Percentiles rank a stretch among this genome's conserved stretches.
These are phyloP conservation scores for Trifolium dubium DNA, from an alignment of 306 rosid genomes.

Conservation along the genomic window DNA sequence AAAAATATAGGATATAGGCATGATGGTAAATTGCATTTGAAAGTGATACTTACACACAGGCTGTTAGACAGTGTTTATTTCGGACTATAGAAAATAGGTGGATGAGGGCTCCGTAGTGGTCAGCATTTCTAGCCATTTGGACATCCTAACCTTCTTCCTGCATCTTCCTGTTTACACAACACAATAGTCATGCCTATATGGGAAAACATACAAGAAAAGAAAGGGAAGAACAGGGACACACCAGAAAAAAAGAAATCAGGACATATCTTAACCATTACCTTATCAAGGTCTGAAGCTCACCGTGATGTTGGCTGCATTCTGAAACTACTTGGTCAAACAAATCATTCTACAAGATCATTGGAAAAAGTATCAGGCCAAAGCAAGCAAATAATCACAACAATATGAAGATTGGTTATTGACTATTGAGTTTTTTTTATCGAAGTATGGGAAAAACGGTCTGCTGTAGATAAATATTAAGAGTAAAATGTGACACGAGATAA, in stretches of 20 bases:
- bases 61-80: constrained; percentile 85
- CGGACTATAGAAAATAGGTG: constrained; percentile 91
- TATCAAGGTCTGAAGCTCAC: constrained; percentile 55
- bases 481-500: not conserved
- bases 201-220: not conserved
- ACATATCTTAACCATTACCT: constrained; percentile 38
- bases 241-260: constrained; percentile 1
- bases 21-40: constrained; percentile 22
- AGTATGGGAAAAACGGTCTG: constrained; percentile 6
- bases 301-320: constrained; percentile 56
- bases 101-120: constrained; percentile 81
- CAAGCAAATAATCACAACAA: constrained; percentile 33
- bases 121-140: constrained; percentile 78
- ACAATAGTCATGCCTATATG: constrained; percentile 6
- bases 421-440: not conserved
- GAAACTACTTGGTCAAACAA: constrained; percentile 53
- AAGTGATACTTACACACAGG: constrained; percentile 64
- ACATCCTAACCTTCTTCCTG: constrained; percentile 86
- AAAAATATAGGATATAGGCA: constrained; percentile 2
- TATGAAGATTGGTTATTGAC: constrained; percentile 1
- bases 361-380: constrained; percentile 34
- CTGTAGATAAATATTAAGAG: not conserved
- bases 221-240: not conserved
- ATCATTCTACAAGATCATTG: constrained; percentile 48
- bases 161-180: constrained; percentile 63